Base-by-base conservation (phyloP, 2,329 filamentous ascomycete genomes). In the Fusarium mexicanum region DNA sequence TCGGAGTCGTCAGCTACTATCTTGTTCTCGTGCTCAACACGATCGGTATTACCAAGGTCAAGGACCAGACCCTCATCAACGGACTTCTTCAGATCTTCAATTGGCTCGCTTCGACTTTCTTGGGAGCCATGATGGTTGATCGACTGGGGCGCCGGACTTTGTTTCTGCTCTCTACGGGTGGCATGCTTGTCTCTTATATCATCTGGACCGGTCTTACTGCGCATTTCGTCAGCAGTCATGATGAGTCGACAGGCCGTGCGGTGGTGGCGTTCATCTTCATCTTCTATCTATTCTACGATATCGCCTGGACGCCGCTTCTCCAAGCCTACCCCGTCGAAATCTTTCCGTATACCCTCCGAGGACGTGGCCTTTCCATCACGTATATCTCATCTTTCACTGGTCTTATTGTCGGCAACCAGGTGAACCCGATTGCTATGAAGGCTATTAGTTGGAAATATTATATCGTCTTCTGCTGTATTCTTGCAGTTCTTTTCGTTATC, bases 361-460 rank as follows among this genome's bases (percentile, higher is more conserved):
- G 71, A 14, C 71, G 71, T 22, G 76, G 75, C 8, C 60, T 77
- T 9, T 75, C 73, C 0, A 33, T 64, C 48, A 75, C 74, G 60
- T 73, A 76, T 24, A 43, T 78, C 26, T 62, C 69, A 3, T 67
- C 68, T 2, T 75, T 73, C 47, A 50, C 66, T 0, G 66, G 63
- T 7, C 63, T 80, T 24, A 80, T 76, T 12, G 81, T 85, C 50
- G 83, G 81, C 20, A 82, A 83, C 62, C 83, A 83, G 46, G 80
- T 83, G 31, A 85, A 84, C 53, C 84, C 84, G 0, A 81, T 85
- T 7, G 83, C 81, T 0, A 79, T 86, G 58, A 68, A 77, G 2
- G 76, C 69, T 0, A 81, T 86, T 16, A 75, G 68, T 0, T 86
- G 84, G 83, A 82, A 79, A 54, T 85, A 85, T 60, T 85, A 84